Percentiles rank a stretch among this genome's conserved stretches.
These are phyloP conservation scores for Aristolochia fimbriata DNA, from an alignment of 164 flowering plant genomes.

Conservation along the genomic window DNA sequence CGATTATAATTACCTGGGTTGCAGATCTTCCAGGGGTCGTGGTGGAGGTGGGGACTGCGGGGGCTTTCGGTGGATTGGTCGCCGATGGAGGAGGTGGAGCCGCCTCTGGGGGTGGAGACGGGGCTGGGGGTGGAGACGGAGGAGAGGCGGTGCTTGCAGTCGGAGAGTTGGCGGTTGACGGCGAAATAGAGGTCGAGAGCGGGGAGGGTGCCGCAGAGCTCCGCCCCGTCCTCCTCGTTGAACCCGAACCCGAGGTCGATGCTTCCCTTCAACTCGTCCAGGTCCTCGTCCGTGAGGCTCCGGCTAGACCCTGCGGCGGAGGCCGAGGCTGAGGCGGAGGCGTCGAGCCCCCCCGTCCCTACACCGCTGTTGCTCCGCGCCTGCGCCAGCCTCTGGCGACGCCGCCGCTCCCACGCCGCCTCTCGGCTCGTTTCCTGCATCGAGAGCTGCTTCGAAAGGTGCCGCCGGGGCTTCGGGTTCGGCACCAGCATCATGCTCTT, in stretches of 20 bases:
- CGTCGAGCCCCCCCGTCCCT: no score
- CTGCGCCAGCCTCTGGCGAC: slow-evolving; percentile 40
- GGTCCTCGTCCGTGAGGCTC: slow-evolving; percentile 71
- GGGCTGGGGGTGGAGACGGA: slow-evolving; percentile 40
- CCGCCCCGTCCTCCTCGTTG: slow-evolving; percentile 59
- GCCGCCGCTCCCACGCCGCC: slow-evolving; percentile 76
- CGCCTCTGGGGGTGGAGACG: slow-evolving; percentile 25
- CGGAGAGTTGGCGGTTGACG: slow-evolving; percentile 55
- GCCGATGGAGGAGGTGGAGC: slow-evolving; percentile 24
- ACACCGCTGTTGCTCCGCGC: slow-evolving; percentile 16
- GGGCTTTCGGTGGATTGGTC: slow-evolving; percentile 33
- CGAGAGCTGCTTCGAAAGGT: slow-evolving; percentile 60
- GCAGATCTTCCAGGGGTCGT: slow-evolving; percentile 64
- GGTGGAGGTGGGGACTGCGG: slow-evolving; percentile 20
- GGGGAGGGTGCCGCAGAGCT: slow-evolving; percentile 60
- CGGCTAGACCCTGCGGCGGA: no score
- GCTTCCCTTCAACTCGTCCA: slow-evolving; percentile 71
- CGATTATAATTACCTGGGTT: slow-evolving; percentile 43
- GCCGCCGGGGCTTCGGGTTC: slow-evolving; percentile 12
- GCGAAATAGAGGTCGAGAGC: slow-evolving; percentile 86
- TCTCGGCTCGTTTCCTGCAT: slow-evolving; percentile 64
- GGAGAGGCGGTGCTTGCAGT: slow-evolving; percentile 26
- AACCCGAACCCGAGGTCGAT: slow-evolving; percentile 89
- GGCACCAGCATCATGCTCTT: not conserved
- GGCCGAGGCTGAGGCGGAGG: no score